phyloP scores from a whole-genome alignment of 129 eudicot species.

The Heracleum sosnowskyi region DNA sequence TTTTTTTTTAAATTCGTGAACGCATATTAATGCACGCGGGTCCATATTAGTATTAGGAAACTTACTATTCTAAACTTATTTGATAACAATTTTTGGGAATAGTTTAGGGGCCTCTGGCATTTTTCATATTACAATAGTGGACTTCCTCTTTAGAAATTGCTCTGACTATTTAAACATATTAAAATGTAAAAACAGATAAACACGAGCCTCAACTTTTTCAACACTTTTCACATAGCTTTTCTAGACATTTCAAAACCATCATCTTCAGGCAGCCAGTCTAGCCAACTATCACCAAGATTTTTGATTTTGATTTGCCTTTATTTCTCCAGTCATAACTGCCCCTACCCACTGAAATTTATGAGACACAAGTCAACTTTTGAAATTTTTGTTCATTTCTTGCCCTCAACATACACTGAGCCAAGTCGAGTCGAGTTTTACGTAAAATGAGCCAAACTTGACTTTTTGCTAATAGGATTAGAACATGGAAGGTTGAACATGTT shows the following conservation, averaged over 20 bases:
- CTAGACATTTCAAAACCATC: neutral
- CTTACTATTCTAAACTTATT: no score
- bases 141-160: neutral
- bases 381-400: neutral
- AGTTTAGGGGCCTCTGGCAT: no score
- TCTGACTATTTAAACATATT: neutral
- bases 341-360: conserved; percentile 13
- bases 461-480: neutral
- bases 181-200: neutral
- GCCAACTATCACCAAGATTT: neutral
- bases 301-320: neutral
- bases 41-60: no score
- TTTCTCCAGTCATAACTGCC: conserved; percentile 2
- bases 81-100: no score
- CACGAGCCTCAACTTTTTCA: neutral
- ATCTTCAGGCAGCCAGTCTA: neutral
- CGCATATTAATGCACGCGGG: no score
- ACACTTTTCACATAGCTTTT: conserved; percentile 4
- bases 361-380: conserved; percentile 3
- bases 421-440: neutral
- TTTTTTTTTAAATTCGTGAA: no score
- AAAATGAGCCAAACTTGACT: neutral
- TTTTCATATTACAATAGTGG: neutral
- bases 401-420: neutral
- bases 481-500: neutral